Conservation (phyloP, 495 filamentous ascomycete species). For the Penicillium atrosanguineum region DNA sequence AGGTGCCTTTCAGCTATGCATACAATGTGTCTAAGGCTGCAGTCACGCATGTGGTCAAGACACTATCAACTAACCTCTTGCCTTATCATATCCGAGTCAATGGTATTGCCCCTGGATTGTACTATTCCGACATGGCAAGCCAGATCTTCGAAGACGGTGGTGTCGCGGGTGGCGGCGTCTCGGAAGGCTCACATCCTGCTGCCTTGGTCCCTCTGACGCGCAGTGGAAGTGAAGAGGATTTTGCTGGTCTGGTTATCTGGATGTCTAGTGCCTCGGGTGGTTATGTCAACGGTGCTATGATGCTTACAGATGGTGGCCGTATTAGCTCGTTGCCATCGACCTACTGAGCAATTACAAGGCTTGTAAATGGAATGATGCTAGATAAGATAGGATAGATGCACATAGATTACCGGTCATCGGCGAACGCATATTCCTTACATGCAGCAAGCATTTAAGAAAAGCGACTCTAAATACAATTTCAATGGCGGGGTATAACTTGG, state of each 20-base stretch:
- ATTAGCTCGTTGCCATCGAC: slow-evolving; percentile 43
- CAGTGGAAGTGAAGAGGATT: slow-evolving; percentile 57
- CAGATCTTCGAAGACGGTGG: slow-evolving; percentile 21
- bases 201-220: slow-evolving; percentile 50
- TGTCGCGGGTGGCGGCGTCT: slow-evolving; percentile 18
- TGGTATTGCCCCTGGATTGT: slow-evolving; percentile 65
- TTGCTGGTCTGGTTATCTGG: slow-evolving; percentile 62
- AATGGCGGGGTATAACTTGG: background rate
- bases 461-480: background rate
- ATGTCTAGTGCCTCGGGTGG: slow-evolving; percentile 59
- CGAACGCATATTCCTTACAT: background rate
- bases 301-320: slow-evolving; percentile 61
- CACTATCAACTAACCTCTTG: slow-evolving; percentile 50
- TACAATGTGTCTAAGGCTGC: slow-evolving; percentile 67
- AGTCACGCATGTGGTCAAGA: slow-evolving; percentile 62
- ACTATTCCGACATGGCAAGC: slow-evolving; percentile 61
- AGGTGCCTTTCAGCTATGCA: slow-evolving; percentile 54
- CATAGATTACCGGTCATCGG: background rate
- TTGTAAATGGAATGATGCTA: background rate
- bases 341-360: slow-evolving; percentile 31
- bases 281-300: slow-evolving; percentile 57
- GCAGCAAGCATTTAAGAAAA: background rate
- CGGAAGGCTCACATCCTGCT: slow-evolving; percentile 43
- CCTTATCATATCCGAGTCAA: slow-evolving; percentile 62
- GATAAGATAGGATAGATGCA: background rate